Percentiles rank a stretch among this genome's conserved stretches.
These are phyloP conservation scores for Vigna angularis DNA, from an alignment of 306 rosid genomes.

Conservation along the genomic window DNA sequence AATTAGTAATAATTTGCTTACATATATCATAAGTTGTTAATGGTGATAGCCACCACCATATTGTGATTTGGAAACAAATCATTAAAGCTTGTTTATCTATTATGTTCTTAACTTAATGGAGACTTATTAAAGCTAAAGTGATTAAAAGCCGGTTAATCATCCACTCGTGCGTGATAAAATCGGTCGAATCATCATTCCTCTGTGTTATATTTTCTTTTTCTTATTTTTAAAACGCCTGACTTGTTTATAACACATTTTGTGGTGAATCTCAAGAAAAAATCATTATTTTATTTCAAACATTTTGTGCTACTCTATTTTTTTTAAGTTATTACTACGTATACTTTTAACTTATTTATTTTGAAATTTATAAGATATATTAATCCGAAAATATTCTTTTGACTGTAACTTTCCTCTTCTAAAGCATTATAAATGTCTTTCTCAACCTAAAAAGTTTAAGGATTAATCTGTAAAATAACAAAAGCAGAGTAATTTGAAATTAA, in stretches of 20 bases:
- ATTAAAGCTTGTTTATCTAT: constrained; percentile 21
- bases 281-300: no score
- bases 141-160: constrained; percentile 15
- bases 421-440: no score
- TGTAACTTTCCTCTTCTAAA: no score
- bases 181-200: not conserved
- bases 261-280: no score
- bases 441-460: no score
- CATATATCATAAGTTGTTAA: not conserved
- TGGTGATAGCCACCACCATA: not conserved
- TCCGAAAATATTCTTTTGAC: no score
- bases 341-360: no score
- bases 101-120: constrained; percentile 14
- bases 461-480: no score
- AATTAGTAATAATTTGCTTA: not conserved
- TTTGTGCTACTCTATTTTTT: no score
- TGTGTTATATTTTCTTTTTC: not conserved
- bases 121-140: not conserved
- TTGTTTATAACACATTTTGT: not conserved
- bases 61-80: not conserved
- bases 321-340: no score
- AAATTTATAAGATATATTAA: no score
- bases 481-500: no score
- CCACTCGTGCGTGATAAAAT: not conserved
- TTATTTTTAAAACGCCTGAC: not conserved